Evolutionary conservation across 495 filamentous ascomycete species (phyloP).

Genomic region (Tirmania nivea): DNA sequence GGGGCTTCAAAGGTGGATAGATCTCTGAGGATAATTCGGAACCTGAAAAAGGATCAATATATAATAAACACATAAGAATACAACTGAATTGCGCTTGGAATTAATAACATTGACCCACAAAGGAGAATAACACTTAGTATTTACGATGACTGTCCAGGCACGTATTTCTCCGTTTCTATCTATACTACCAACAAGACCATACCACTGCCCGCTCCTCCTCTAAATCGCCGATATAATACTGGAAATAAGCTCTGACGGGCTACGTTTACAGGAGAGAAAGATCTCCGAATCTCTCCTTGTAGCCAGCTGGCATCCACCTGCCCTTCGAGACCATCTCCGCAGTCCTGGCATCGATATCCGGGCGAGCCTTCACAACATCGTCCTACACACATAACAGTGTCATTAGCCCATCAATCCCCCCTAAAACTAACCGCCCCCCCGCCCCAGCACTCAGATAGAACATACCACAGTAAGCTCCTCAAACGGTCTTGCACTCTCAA

Average conservation of each 20-base stretch:
- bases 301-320: conserved; percentile 90
- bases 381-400: conserved; percentile 37
- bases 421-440: background rate
- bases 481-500: conserved; percentile 85
- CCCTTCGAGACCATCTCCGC: conserved; percentile 82
- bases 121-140: too few relatives aligned
- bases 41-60: too few relatives aligned
- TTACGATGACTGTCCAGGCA: too few relatives aligned
- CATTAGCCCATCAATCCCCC: background rate
- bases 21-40: too few relatives aligned
- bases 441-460: conserved; percentile 17
- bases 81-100: too few relatives aligned
- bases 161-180: too few relatives aligned
- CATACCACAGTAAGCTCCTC: conserved; percentile 94
- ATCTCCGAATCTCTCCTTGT: conserved; percentile 99
- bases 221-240: too few relatives aligned
- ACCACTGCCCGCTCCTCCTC: too few relatives aligned
- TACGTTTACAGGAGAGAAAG: conserved; percentile 61
- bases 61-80: too few relatives aligned
- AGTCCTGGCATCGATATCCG: conserved; percentile 90
- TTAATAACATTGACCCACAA: too few relatives aligned
- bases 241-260: background rate
- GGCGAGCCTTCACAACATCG: conserved; percentile 76
- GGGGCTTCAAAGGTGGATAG: too few relatives aligned
- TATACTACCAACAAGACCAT: too few relatives aligned